Conservation (phyloP, 2,329 filamentous ascomycete species). For the Verticillium albo-atrum region DNA sequence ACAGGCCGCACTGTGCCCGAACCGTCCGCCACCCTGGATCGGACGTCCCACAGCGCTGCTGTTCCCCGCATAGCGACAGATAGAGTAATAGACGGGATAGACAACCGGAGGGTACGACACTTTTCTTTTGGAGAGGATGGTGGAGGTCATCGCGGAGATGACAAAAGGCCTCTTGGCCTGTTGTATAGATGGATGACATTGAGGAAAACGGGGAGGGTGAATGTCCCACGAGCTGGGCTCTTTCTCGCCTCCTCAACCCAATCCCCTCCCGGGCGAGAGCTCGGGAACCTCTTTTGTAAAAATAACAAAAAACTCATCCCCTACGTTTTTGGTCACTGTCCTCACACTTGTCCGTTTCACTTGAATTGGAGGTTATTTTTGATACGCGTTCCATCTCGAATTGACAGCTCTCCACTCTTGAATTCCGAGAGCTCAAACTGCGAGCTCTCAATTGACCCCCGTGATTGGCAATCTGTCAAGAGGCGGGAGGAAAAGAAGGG, state of each 20-base stretch:
- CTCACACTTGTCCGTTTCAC: not conserved
- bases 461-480: not conserved
- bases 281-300: not conserved
- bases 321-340: not conserved
- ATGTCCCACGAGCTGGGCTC: not conserved
- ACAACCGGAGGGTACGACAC: not conserved
- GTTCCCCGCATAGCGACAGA: not conserved
- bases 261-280: not conserved
- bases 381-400: not conserved
- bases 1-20: not conserved
- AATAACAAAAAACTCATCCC: conserved; percentile 1
- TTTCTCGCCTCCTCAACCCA: not conserved
- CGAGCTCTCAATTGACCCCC: not conserved
- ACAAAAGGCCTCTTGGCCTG: not conserved
- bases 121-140: not conserved
- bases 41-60: not conserved
- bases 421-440: not conserved
- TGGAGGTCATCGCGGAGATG: not conserved
- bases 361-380: not conserved
- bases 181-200: not conserved
- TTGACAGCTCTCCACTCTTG: not conserved
- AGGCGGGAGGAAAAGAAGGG: not conserved
- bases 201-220: not conserved
- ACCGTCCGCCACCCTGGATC: not conserved
- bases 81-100: conserved; percentile 4